Evolutionary conservation across 345 rosid species (phyloP).

Genomic region (Pugionium dolabratum): DNA sequence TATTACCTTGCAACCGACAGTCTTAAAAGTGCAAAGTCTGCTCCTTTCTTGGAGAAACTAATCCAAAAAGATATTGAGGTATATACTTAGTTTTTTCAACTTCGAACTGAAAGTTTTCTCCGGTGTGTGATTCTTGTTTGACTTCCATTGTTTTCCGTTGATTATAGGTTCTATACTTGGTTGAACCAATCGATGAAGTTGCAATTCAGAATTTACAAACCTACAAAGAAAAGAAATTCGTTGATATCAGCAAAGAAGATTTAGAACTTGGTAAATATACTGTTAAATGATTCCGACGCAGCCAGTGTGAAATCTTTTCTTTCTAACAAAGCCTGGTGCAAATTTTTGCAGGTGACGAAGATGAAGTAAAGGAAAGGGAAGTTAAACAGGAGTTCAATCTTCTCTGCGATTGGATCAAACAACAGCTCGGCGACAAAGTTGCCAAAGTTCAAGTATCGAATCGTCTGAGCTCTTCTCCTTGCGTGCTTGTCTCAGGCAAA

Average conservation of each 20-base stretch:
- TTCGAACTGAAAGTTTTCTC: neutral
- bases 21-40: slow-evolving; percentile 87
- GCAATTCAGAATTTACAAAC: slow-evolving; percentile 95
- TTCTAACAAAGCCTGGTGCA: neutral
- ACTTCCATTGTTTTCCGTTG: neutral
- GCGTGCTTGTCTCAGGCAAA: slow-evolving; percentile 97
- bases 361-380: slow-evolving; percentile 91
- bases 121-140: neutral
- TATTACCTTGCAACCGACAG: slow-evolving; percentile 94
- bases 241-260: slow-evolving; percentile 99
- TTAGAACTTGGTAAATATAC: slow-evolving; percentile 79
- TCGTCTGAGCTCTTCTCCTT: slow-evolving; percentile 90
- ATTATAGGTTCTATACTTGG: slow-evolving; percentile 76
- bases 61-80: slow-evolving; percentile 94
- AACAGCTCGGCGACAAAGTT: slow-evolving; percentile 92
- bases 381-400: slow-evolving; percentile 71
- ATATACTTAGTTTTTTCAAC: slow-evolving; percentile 6
- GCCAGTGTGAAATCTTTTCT: neutral
- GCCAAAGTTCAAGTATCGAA: slow-evolving; percentile 96
- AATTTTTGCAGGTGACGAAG: slow-evolving; percentile 71
- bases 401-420: slow-evolving; percentile 96
- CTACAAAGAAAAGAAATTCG: slow-evolving; percentile 96
- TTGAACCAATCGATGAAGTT: slow-evolving; percentile 97
- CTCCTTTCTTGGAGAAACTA: slow-evolving; percentile 96
- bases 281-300: neutral